Evolutionary conservation across 192 early-diverging fungal species (phyloP).

Genomic region (Anaeromyces robustus): DNA sequence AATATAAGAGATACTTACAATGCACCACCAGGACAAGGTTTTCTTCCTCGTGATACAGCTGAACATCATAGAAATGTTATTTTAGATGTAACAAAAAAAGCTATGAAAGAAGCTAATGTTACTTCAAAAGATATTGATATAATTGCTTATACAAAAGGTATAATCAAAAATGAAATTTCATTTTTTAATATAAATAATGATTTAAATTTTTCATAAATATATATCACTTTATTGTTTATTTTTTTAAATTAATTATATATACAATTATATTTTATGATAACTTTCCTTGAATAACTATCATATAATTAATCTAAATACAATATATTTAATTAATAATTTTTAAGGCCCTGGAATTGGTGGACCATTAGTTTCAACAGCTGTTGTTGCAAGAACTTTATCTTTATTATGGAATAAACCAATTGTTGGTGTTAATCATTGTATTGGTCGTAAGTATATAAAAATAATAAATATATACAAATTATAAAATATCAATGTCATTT

Average conservation of each 20-base stretch:
- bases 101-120: constrained; percentile 59
- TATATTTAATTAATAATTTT: neutral
- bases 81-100: constrained; percentile 53
- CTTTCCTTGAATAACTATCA: no score
- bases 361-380: constrained; percentile 76
- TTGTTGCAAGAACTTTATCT: constrained; percentile 82
- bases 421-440: constrained; percentile 93
- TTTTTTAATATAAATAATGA: neutral
- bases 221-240: no score
- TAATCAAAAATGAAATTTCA: constrained; percentile 3
- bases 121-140: constrained; percentile 63
- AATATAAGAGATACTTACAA: constrained; percentile 89
- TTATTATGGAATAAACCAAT: constrained; percentile 84
- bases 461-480: no score
- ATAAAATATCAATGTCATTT: no score
- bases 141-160: constrained; percentile 90
- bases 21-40: constrained; percentile 91
- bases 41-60: constrained; percentile 87
- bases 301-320: no score
- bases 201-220: no score
- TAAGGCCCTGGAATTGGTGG: constrained; percentile 94
- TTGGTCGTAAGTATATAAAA: constrained; percentile 61
- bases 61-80: constrained; percentile 72
- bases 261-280: no score
- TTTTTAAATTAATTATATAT: no score